phyloP scores from a whole-genome alignment of 129 eudicot species.

The Pseudognaphalium luteoalbum region DNA sequence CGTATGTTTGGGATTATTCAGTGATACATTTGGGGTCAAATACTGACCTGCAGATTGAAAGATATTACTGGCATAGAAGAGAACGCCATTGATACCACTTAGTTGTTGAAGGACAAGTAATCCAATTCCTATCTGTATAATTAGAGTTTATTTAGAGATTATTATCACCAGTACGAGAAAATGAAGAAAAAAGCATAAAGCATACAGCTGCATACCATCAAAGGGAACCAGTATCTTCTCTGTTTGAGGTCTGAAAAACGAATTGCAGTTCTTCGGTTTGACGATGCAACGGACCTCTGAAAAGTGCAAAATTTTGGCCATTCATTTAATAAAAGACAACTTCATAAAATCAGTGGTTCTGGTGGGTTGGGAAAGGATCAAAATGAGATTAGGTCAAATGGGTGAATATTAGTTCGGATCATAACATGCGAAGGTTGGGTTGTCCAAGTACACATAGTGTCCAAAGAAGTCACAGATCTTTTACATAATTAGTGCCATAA shows the following conservation, averaged over 20 bases:
- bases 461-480: background rate
- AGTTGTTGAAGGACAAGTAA: constrained; percentile 80
- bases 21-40: background rate
- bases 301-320: constrained; percentile 14
- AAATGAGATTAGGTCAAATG: background rate
- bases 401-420: background rate
- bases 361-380: background rate
- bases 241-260: constrained; percentile 78
- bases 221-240: constrained; percentile 94
- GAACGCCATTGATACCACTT: constrained; percentile 85
- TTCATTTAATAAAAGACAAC: background rate
- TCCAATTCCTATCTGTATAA: constrained; percentile 92
- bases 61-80: constrained; percentile 83
- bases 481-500: background rate
- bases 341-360: background rate
- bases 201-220: constrained; percentile 54
- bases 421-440: background rate
- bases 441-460: background rate
- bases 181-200: background rate
- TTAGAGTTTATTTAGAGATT: background rate
- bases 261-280: constrained; percentile 70
- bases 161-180: background rate
- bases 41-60: constrained; percentile 80
- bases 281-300: constrained; percentile 87
- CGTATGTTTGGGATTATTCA: background rate